Conservation (phyloP, 768 basidiomycete genomes). For the Rickenella mellea region DNA sequence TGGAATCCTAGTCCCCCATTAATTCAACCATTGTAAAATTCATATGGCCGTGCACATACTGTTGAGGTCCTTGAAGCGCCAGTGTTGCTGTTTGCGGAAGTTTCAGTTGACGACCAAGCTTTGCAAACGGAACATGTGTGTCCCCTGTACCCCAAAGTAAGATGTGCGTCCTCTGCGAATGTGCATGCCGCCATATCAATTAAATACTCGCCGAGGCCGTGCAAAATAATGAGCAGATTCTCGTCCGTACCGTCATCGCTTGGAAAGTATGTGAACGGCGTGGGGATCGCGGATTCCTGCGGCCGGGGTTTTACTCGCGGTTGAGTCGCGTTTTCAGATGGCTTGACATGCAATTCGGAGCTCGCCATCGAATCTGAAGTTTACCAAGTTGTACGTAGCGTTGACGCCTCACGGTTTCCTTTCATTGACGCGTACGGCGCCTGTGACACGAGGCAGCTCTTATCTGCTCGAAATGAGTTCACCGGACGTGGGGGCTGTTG, state of each 20-base stretch:
- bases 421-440: too few relatives aligned
- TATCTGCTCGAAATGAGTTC: too few relatives aligned
- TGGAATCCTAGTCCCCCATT: slow-evolving; percentile 44
- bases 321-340: background rate
- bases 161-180: background rate
- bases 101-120: slow-evolving; percentile 61
- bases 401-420: too few relatives aligned
- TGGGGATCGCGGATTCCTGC: slow-evolving; percentile 31
- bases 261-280: slow-evolving; percentile 56
- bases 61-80: slow-evolving; percentile 70
- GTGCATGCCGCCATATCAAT: background rate
- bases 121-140: slow-evolving; percentile 66
- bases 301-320: slow-evolving; percentile 39
- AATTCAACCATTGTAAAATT: background rate
- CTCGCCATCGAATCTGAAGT: too few relatives aligned
- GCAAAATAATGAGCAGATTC: slow-evolving; percentile 75
- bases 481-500: too few relatives aligned
- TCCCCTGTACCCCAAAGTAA: slow-evolving; percentile 47
- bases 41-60: slow-evolving; percentile 31
- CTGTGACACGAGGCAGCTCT: too few relatives aligned
- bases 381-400: too few relatives aligned
- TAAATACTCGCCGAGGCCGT: slow-evolving; percentile 63
- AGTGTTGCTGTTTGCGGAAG: slow-evolving; percentile 87
- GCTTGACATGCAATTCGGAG: too few relatives aligned
- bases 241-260: slow-evolving; percentile 82